Evolutionary conservation across 2,329 filamentous ascomycete species (phyloP).

Genomic region (Fusarium hainanense): DNA sequence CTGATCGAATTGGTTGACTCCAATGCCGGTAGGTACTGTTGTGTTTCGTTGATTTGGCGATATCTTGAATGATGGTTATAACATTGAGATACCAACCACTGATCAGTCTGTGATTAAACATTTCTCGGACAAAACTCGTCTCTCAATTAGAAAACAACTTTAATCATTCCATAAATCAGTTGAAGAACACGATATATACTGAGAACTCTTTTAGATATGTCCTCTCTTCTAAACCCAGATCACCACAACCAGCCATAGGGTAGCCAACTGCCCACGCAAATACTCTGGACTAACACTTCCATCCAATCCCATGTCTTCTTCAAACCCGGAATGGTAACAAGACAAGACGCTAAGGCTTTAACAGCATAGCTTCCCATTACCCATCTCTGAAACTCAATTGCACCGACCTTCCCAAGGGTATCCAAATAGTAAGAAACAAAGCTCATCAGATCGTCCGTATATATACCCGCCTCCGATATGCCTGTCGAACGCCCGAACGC

Average conservation of each 20-base stretch:
- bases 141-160: too few relatives aligned
- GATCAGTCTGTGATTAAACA: too few relatives aligned
- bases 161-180: neutral
- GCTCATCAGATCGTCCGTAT: neutral
- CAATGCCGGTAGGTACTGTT: too few relatives aligned
- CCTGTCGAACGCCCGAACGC: neutral
- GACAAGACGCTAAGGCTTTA: conserved; percentile 5
- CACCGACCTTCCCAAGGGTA: neutral
- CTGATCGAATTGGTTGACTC: too few relatives aligned
- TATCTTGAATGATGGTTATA: too few relatives aligned
- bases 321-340: conserved; percentile 15
- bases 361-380: conserved; percentile 5
- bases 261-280: neutral
- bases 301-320: conserved; percentile 17
- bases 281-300: neutral
- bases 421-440: neutral
- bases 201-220: accelerated
- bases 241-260: neutral
- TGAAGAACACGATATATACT: neutral
- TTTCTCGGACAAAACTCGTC: too few relatives aligned
- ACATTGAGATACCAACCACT: too few relatives aligned
- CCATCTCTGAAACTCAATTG: neutral
- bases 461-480: neutral
- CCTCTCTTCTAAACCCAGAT: neutral
- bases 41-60: too few relatives aligned